These are phyloP conservation scores for Warburgia ugandensis DNA, from an alignment of 164 flowering plant species.

Conservation along the genomic window DNA sequence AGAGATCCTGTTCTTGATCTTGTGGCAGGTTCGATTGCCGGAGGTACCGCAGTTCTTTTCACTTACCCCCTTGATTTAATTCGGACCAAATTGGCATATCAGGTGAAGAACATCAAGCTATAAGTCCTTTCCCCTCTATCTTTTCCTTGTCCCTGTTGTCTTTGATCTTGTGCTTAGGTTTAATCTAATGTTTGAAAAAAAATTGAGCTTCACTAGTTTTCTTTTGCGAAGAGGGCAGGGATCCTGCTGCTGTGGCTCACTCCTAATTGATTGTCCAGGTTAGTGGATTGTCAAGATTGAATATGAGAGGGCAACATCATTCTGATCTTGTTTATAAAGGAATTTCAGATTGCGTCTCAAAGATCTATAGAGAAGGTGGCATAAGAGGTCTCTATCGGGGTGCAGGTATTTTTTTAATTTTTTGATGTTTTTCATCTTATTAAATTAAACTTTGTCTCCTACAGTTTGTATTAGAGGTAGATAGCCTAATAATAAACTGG, in stretches of 20 bases:
- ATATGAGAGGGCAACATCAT: conserved; percentile 25
- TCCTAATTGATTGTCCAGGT: too few relatives aligned
- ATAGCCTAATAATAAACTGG: too few relatives aligned
- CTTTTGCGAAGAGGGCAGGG: too few relatives aligned
- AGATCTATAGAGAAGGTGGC: conserved; percentile 67
- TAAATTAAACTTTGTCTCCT: too few relatives aligned
- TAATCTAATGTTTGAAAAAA: too few relatives aligned
- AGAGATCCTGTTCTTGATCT: conserved; percentile 94
- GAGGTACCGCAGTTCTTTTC: conserved; percentile 92
- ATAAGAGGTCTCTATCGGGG: conserved; percentile 88
- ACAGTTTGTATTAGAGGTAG: too few relatives aligned
- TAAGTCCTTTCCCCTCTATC: neutral
- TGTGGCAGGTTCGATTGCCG: conserved; percentile 91
- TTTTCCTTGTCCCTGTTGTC: neutral
- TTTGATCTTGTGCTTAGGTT: too few relatives aligned
- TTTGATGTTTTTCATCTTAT: too few relatives aligned
- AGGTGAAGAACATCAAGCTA: conserved; percentile 33
- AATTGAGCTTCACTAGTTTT: neutral
- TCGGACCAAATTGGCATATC: conserved; percentile 93
- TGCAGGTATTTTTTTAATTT: conserved; percentile 43
- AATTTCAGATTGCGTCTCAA: conserved; percentile 72
- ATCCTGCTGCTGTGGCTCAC: too few relatives aligned
- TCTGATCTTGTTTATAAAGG: conserved; percentile 63
- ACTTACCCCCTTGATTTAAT: conserved; percentile 98
- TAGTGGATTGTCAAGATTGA: conserved; percentile 40